A percentile compares a stretch with the other conserved stretches of the same genome.
Evolutionary conservation across 495 filamentous ascomycete genomes (phyloP).

Genomic region (Pseudomonodictys pantanalensis): DNA sequence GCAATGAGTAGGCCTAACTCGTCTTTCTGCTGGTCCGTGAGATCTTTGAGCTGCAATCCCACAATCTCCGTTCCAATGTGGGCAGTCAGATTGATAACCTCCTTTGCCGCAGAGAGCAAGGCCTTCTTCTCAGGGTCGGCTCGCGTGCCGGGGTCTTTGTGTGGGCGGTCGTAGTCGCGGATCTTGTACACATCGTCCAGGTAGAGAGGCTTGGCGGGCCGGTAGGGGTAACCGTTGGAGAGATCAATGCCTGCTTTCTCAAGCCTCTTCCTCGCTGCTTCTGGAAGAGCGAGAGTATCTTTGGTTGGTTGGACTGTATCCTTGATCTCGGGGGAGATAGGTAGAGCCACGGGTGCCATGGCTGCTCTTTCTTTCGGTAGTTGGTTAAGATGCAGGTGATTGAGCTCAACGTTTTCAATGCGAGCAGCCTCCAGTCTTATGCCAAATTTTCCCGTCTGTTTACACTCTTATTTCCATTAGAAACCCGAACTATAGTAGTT

Average conservation of each 20-base stretch:
- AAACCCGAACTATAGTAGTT: background rate
- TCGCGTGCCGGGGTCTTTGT: slow-evolving; percentile 60
- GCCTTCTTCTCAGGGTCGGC: slow-evolving; percentile 67
- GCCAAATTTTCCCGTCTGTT: too few relatives aligned
- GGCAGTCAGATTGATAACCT: slow-evolving; percentile 62
- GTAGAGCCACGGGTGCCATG: slow-evolving; percentile 40
- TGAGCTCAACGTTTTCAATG: background rate
- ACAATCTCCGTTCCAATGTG: slow-evolving; percentile 73
- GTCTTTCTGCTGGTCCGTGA: slow-evolving; percentile 64
- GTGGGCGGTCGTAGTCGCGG: slow-evolving; percentile 54
- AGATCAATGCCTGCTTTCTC: slow-evolving; percentile 64
- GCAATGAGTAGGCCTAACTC: slow-evolving; percentile 71
- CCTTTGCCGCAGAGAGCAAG: slow-evolving; percentile 60
- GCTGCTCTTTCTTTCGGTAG: too few relatives aligned
- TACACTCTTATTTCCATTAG: too few relatives aligned
- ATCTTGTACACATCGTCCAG: slow-evolving; percentile 65
- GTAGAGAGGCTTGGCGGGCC: slow-evolving; percentile 56
- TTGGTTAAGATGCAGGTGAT: too few relatives aligned
- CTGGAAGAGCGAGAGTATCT: slow-evolving; percentile 59
- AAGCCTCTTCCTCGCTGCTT: slow-evolving; percentile 52
- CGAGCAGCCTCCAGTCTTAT: too few relatives aligned
- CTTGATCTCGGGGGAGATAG: slow-evolving; percentile 56
- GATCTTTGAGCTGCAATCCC: slow-evolving; percentile 65
- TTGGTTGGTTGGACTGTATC: slow-evolving; percentile 61
- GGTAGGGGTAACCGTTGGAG: slow-evolving; percentile 64